A percentile compares a stretch with the other conserved stretches of the same genome.
These are phyloP conservation scores for Phialophora expanda DNA, from an alignment of 2,329 filamentous ascomycete species.

Conservation along the genomic window DNA sequence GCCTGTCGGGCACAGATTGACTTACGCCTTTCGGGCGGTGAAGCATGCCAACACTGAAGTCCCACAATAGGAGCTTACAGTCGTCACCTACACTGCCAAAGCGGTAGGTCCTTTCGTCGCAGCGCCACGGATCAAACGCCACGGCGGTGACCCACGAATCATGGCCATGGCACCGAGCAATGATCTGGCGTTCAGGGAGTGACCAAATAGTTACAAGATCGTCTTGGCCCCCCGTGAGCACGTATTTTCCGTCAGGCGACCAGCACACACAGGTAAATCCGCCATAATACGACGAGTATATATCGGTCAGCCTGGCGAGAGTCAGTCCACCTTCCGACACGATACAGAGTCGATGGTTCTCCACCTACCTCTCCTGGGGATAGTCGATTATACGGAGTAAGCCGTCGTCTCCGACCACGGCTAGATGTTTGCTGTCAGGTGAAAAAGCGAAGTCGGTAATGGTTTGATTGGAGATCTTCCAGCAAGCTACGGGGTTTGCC, in stretches of 20 bases:
- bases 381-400: conserved; percentile 90
- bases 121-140: conserved; percentile 95
- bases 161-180: conserved; percentile 92
- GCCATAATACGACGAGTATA: conserved; percentile 92
- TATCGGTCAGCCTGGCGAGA: conserved; percentile 71
- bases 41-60: conserved; percentile 96
- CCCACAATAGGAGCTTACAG: conserved; percentile 87
- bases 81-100: conserved; percentile 97
- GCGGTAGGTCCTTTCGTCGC: conserved; percentile 91
- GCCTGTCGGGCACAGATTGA: conserved; percentile 36
- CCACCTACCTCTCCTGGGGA: conserved; percentile 79
- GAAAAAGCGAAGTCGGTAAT: conserved; percentile 94
- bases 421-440: conserved; percentile 83
- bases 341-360: not conserved
- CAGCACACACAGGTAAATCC: conserved; percentile 92
- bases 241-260: conserved; percentile 96
- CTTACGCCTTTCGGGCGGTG: conserved; percentile 83
- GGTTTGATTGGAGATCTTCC: conserved; percentile 88
- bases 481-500: conserved; percentile 86
- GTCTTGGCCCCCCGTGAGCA: conserved; percentile 93
- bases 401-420: conserved; percentile 89
- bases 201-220: conserved; percentile 97
- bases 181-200: conserved; percentile 77
- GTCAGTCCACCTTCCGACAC: conserved; percentile 31
- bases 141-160: conserved; percentile 94